A percentile compares a stretch with the other conserved stretches of the same genome.
These are phyloP conservation scores for Didymella pinodella DNA, from an alignment of 2,329 filamentous ascomycete species.

Conservation along the genomic window DNA sequence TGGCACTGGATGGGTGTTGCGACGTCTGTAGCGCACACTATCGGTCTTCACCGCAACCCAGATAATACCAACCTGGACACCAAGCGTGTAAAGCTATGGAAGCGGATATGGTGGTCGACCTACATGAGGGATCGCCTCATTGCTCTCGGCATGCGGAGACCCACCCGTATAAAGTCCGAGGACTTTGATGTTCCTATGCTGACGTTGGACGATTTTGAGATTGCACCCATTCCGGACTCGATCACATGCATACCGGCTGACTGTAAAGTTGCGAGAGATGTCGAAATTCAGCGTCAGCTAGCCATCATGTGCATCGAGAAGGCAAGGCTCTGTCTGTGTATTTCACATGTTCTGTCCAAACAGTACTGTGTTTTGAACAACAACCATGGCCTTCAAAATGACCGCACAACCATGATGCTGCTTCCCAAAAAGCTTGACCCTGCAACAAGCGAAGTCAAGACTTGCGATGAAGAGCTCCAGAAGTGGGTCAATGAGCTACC, in stretches of 20 bases:
- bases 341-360: constrained; percentile 86
- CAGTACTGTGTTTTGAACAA: constrained; percentile 93
- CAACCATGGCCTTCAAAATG: constrained; percentile 74
- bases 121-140: constrained; percentile 95
- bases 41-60: constrained; percentile 89
- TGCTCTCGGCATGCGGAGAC: constrained; percentile 90
- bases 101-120: constrained; percentile 97
- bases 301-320: constrained; percentile 92
- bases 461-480: constrained; percentile 80
- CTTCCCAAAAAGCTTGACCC: constrained; percentile 86
- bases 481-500: constrained; percentile 79
- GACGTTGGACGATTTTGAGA: constrained; percentile 83
- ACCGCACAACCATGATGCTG: constrained; percentile 83
- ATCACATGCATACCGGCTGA: constrained; percentile 73
- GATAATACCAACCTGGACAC: constrained; percentile 76
- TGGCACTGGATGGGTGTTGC: constrained; percentile 99
- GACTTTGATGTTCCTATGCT: constrained; percentile 96
- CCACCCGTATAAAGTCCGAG: constrained; percentile 89
- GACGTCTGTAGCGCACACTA: constrained; percentile 90
- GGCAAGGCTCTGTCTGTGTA: constrained; percentile 85
- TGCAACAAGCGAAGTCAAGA: constrained; percentile 80
- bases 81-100: constrained; percentile 83
- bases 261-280: constrained; percentile 75
- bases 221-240: constrained; percentile 70
- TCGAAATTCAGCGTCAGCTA: constrained; percentile 76